Conservation (phyloP, 768 basidiomycete species). For the Boletus coccyginus region DNA sequence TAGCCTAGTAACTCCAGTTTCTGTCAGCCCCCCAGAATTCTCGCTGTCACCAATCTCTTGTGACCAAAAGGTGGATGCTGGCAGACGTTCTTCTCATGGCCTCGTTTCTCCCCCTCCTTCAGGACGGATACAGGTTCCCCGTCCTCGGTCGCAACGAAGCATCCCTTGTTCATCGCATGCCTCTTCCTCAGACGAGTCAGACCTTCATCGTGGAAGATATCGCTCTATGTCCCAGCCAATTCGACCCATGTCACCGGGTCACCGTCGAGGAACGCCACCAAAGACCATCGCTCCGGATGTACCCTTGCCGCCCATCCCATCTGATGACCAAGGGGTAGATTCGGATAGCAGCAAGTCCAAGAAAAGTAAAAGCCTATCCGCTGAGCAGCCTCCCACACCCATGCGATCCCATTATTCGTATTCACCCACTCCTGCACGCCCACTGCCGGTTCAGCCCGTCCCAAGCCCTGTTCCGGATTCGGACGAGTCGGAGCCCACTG, state of each 20-base stretch:
- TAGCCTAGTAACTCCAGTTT: conserved; percentile 5
- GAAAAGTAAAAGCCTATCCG: background rate
- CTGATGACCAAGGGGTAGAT: background rate
- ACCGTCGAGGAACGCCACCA: conserved; percentile 11
- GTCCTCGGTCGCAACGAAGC: conserved; percentile 1
- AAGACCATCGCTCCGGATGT: conserved; percentile 11
- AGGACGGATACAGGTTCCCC: background rate
- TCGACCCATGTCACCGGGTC: background rate
- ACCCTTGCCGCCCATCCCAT: conserved; percentile 24
- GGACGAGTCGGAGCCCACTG: conserved; percentile 3
- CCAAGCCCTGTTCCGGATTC: conserved; percentile 14
- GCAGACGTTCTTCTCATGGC: background rate
- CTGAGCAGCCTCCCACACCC: conserved; percentile 7
- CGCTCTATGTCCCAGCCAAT: background rate
- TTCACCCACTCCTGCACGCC: conserved; percentile 6
- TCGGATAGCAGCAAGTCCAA: background rate
- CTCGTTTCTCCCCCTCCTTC: background rate
- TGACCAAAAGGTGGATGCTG: background rate
- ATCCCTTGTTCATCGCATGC: background rate
- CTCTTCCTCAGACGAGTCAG: conserved; percentile 11
- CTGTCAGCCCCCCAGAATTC: conserved; percentile 1
- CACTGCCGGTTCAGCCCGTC: conserved; percentile 17
- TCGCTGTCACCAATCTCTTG: background rate
- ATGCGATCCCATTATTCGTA: background rate
- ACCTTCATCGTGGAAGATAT: background rate